Percentiles rank a stretch among this genome's conserved stretches.
These are phyloP conservation scores for Nigrospora sphaerica DNA, from an alignment of 2,329 filamentous ascomycete species.

Conservation along the genomic window DNA sequence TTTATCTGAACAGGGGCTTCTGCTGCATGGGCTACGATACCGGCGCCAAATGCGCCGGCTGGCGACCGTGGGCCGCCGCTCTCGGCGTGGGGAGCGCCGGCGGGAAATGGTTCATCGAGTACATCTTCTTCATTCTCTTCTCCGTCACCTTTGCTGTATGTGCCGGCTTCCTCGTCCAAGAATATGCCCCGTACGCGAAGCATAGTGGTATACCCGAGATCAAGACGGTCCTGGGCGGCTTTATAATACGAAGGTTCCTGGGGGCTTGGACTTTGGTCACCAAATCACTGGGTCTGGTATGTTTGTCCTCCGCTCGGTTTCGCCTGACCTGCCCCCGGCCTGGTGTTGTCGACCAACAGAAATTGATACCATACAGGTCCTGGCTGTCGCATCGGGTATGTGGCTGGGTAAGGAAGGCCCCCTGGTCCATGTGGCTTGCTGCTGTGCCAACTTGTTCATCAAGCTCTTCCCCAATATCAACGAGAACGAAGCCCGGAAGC, in stretches of 20 bases:
- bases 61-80: slow-evolving; percentile 77
- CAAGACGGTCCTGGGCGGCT: slow-evolving; percentile 90
- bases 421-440: slow-evolving; percentile 92
- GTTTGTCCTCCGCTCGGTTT: slow-evolving; percentile 18
- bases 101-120: slow-evolving; percentile 77
- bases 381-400: slow-evolving; percentile 88
- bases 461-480: slow-evolving; percentile 78
- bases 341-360: no score
- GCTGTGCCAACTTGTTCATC: slow-evolving; percentile 90
- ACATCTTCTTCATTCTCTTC: slow-evolving; percentile 77
- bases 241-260: slow-evolving; percentile 83
- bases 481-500: slow-evolving; percentile 86
- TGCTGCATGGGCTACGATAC: slow-evolving; percentile 92
- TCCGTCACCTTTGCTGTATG: slow-evolving; percentile 75
- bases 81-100: slow-evolving; percentile 58
- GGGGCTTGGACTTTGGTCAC: slow-evolving; percentile 82
- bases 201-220: slow-evolving; percentile 97
- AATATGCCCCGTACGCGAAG: slow-evolving; percentile 81
- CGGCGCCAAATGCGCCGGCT: slow-evolving; percentile 73
- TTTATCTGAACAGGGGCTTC: slow-evolving; percentile 86
- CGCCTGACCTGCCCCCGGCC: no score
- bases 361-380: slow-evolving; percentile 48
- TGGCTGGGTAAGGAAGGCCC: slow-evolving; percentile 97
- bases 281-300: slow-evolving; percentile 81
- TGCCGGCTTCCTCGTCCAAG: slow-evolving; percentile 72